phyloP scores from a whole-genome alignment of 768 basidiomycete species.

The Sporobolomyces pararoseus region DNA sequence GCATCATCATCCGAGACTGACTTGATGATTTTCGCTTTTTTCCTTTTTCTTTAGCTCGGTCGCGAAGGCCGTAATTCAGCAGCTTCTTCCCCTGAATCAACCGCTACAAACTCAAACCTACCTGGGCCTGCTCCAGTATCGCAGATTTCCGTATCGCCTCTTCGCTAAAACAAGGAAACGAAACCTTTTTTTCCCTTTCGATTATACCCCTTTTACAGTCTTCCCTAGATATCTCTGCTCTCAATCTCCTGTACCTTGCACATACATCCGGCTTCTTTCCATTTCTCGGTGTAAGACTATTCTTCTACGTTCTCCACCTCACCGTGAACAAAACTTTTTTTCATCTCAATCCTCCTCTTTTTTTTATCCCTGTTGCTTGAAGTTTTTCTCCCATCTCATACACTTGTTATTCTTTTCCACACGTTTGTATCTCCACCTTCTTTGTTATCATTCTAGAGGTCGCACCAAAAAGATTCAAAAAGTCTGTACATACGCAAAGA shows the following conservation, averaged over 20 bases:
- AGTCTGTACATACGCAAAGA: no score
- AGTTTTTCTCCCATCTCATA: neutral
- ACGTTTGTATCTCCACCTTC: no score
- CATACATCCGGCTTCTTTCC: no score
- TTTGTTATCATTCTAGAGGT: no score
- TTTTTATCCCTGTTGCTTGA: neutral
- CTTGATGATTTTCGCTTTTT: neutral
- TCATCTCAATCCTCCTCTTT: neutral
- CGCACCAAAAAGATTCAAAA: no score
- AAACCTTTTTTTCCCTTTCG: neutral
- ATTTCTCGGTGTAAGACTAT: no score
- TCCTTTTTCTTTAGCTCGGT: constrained; percentile 6
- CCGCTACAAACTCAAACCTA: neutral
- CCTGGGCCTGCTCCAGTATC: neutral
- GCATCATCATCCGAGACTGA: no score
- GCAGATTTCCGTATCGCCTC: neutral
- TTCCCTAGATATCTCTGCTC: neutral
- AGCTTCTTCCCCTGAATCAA: neutral
- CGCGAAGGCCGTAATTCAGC: constrained; percentile 2
- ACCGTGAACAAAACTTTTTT: no score
- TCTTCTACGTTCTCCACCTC: no score
- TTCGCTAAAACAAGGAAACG: neutral
- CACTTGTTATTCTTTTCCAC: neutral
- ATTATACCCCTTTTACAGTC: neutral
- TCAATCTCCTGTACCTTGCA: no score